Conservation (phyloP, 352 stramenopile species). For the Phytophthora nicotianae region DNA sequence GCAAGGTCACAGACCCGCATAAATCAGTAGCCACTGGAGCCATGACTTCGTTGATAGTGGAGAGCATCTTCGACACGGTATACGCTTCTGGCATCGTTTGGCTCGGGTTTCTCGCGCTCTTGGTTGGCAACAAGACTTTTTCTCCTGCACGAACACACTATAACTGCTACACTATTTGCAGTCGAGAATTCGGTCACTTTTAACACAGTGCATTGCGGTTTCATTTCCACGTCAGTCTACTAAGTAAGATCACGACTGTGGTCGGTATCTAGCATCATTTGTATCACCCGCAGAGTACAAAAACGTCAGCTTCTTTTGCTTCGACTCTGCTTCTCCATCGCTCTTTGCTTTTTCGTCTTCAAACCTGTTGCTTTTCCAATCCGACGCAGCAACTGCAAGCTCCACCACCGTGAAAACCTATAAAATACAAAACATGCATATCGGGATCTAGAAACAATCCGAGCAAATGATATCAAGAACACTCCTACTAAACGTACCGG, state of each 20-base stretch:
- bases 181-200: slow-evolving; percentile 4
- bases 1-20: slow-evolving; percentile 59
- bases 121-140: slow-evolving; percentile 5
- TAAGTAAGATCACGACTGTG: slow-evolving; percentile 13
- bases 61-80: slow-evolving; percentile 87
- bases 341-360: slow-evolving; percentile 72
- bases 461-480: background rate
- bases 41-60: slow-evolving; percentile 84
- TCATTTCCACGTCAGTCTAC: slow-evolving; percentile 30
- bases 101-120: background rate
- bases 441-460: no score
- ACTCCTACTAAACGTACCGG: slow-evolving; percentile 38
- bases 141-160: slow-evolving; percentile 16
- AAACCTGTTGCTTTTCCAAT: slow-evolving; percentile 80
- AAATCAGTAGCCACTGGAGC: slow-evolving; percentile 54
- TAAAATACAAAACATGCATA: background rate
- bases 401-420: slow-evolving; percentile 86
- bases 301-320: slow-evolving; percentile 26
- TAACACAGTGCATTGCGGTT: slow-evolving; percentile 22
- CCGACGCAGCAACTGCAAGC: slow-evolving; percentile 76
- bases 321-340: slow-evolving; percentile 37
- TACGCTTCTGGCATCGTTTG: slow-evolving; percentile 58
- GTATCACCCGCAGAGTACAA: background rate
- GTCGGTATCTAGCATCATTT: slow-evolving; percentile 6
- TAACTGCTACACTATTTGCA: slow-evolving; percentile 24